These are phyloP conservation scores for Talaromyces sp. DNA, from an alignment of 2,329 filamentous ascomycete species.

Conservation along the genomic window DNA sequence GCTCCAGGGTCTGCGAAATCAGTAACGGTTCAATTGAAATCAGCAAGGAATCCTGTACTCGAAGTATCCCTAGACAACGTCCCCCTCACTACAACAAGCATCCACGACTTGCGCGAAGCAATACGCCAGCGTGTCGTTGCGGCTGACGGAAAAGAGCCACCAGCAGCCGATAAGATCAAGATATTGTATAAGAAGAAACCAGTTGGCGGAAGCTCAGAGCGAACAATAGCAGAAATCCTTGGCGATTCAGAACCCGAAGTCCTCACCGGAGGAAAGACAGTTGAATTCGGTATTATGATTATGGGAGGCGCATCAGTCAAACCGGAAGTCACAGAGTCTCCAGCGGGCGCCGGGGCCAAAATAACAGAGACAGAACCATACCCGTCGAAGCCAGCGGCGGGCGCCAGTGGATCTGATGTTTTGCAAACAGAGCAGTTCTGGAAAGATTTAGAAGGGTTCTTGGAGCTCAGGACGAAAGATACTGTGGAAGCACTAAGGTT, in stretches of 20 bases:
- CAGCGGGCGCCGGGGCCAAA: slow-evolving; percentile 20
- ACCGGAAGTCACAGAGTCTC: slow-evolving; percentile 26
- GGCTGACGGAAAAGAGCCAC: slow-evolving; percentile 37
- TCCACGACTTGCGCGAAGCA: slow-evolving; percentile 70
- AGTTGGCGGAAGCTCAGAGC: slow-evolving; percentile 55
- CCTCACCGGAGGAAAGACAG: slow-evolving; percentile 37
- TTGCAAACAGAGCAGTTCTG: slow-evolving; percentile 74
- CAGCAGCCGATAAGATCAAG: slow-evolving; percentile 67
- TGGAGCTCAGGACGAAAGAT: slow-evolving; percentile 73
- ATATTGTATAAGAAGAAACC: slow-evolving; percentile 85
- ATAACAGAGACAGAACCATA: slow-evolving; percentile 27
- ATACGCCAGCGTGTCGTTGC: slow-evolving; percentile 61
- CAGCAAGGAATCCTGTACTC: slow-evolving; percentile 68
- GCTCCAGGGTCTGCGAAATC: slow-evolving; percentile 39
- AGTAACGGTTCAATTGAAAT: slow-evolving; percentile 31
- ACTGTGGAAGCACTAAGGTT: slow-evolving; percentile 60
- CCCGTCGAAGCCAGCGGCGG: slow-evolving; percentile 42
- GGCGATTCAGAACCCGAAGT: slow-evolving; percentile 46
- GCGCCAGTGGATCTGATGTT: slow-evolving; percentile 54
- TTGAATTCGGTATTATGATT: slow-evolving; percentile 85
- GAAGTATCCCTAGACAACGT: slow-evolving; percentile 60
- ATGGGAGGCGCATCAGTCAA: slow-evolving; percentile 62
- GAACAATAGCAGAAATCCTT: slow-evolving; percentile 69
- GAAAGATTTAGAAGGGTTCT: slow-evolving; percentile 74
- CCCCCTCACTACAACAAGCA: slow-evolving; percentile 62